Evolutionary conservation across 2,329 filamentous ascomycete species (phyloP).

Genomic region (Beauveria sp.): DNA sequence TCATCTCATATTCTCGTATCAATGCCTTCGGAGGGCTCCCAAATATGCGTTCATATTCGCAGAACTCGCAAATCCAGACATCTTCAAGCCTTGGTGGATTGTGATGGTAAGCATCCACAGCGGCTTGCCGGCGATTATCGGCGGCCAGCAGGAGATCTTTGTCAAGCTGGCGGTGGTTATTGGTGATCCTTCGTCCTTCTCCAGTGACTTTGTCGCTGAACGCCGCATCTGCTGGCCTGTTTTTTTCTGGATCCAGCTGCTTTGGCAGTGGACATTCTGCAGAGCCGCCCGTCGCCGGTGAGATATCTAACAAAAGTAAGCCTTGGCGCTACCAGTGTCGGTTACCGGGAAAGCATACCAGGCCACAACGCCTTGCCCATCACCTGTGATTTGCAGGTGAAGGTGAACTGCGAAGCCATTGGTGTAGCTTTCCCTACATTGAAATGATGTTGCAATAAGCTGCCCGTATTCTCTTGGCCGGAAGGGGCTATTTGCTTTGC

Average conservation of each 20-base stretch:
- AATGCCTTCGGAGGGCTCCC: constrained; percentile 77
- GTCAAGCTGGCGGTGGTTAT: constrained; percentile 57
- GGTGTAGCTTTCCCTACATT: constrained; percentile 61
- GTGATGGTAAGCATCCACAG: constrained; percentile 68
- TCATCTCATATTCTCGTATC: constrained; percentile 88
- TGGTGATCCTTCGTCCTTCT: constrained; percentile 24
- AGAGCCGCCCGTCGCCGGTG: constrained; percentile 20
- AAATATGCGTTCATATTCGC: constrained; percentile 94
- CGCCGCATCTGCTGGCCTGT: constrained; percentile 12
- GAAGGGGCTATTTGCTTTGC: constrained; percentile 62
- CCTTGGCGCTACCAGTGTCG: too few relatives aligned
- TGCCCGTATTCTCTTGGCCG: constrained; percentile 59
- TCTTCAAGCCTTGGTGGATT: constrained; percentile 65
- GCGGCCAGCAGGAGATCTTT: constrained; percentile 71
- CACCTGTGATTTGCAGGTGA: constrained; percentile 87
- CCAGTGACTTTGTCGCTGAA: neutral
- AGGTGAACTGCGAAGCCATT: constrained; percentile 86
- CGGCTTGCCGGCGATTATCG: constrained; percentile 66
- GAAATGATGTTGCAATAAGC: constrained; percentile 53
- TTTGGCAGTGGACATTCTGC: neutral
- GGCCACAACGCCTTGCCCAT: constrained; percentile 73
- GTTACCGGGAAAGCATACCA: constrained; percentile 27
- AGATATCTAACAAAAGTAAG: neutral
- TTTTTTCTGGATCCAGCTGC: constrained; percentile 10
- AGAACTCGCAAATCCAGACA: constrained; percentile 95